Base-by-base conservation (phyloP, 495 filamentous ascomycete genomes). In the Chaetomidium leptoderma region DNA sequence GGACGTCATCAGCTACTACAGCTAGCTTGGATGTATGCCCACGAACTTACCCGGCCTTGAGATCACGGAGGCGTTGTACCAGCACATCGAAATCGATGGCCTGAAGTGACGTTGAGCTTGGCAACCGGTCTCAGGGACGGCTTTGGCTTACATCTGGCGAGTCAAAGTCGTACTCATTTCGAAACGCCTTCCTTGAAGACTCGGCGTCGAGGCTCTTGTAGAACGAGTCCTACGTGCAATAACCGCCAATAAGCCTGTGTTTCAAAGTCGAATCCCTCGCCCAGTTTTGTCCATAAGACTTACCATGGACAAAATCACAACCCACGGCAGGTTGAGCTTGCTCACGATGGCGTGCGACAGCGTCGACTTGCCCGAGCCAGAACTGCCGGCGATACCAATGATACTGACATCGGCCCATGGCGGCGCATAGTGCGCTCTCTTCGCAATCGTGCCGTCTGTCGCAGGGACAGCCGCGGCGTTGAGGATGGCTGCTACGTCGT, bases 331-430 rank as follows among this genome's bases (percentile, higher is more conserved):
- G 73, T 92, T 96, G 62, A 98, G 72, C 57, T 88, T 87, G 55
- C 78, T 84, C 51, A 97, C 90, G 62, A 98, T 95, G 47, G 91
- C 91, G 59, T 92, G 83, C 23, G 95, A 91, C 51, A 98, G 75
- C 3, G 91, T 95, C n/a, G 92, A 96, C 76, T 98, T 98, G 37
- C 93, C 93, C 26, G 92, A 97, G 52, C 95, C 95, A 19, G 92
- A 97, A 68, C 89, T 93, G 13, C 93, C 93, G 42, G 95, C 93
- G 56, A 98, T 86, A 44, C 91, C 93, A 66, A 98, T 97, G 64
- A 98, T 97, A 72, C 85, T 91, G 53, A 91, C 79, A 70, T 97
- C 85, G 23, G 86, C 88, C 93, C 93, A 98, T 72, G 93, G 93
- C 35, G 93, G 93, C 37, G 85, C 87, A 70, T 98, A 98, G 56